A percentile compares a stretch with the other conserved stretches of the same genome.
These are phyloP conservation scores for Rhipidocladum racemiflorum DNA, from an alignment of 176 grass and related monocot genomes.

Conservation along the genomic window DNA sequence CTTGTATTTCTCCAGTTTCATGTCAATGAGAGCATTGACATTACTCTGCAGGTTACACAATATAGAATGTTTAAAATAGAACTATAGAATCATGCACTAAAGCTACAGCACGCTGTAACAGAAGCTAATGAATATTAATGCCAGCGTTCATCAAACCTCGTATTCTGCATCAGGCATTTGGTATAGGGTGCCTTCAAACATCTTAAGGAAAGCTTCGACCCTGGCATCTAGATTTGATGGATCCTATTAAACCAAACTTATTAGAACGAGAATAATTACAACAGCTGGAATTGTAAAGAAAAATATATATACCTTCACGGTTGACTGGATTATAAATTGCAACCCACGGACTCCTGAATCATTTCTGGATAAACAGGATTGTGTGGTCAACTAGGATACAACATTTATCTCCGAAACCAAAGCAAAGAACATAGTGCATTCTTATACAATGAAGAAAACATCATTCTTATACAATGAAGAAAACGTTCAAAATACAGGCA, in stretches of 20 bases:
- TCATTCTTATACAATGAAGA: constrained; percentile 19
- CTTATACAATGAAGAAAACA: constrained; percentile 12
- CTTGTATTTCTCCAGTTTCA: constrained; percentile 96
- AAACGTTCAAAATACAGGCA: not conserved
- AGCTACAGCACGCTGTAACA: not conserved
- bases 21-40: constrained; percentile 68
- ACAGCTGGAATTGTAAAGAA: not conserved
- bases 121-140: constrained; percentile 11
- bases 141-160: constrained; percentile 52
- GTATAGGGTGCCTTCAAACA: constrained; percentile 67
- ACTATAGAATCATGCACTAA: not conserved
- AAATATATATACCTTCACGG: constrained; percentile 59
- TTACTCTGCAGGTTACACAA: constrained; percentile 64
- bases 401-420: constrained; percentile 19
- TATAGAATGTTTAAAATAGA: constrained; percentile 16
- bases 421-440: not conserved
- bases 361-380: constrained; percentile 50
- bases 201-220: constrained; percentile 71
- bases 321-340: constrained; percentile 96
- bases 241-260: constrained; percentile 58
- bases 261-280: constrained; percentile 23
- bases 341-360: constrained; percentile 68
- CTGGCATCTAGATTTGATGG: constrained; percentile 75
- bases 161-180: constrained; percentile 82
- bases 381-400: not conserved